Percentiles rank a stretch among this genome's conserved stretches.
Evolutionary conservation across 129 eudicot species (phyloP).

Genomic region (Apium graveolens): DNA sequence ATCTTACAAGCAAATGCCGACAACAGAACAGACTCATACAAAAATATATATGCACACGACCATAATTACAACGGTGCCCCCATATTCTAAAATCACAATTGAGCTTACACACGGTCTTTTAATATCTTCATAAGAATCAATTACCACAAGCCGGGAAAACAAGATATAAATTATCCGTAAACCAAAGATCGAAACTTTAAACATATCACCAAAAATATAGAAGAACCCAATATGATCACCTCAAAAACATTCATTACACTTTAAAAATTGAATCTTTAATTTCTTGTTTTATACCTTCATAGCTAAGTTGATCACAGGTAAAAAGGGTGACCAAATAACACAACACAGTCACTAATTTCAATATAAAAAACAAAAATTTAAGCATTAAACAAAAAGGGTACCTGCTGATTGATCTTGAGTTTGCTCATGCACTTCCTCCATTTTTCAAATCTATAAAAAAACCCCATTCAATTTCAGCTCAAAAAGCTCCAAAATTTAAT

Average conservation of each 20-base stretch:
- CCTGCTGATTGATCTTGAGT: constrained; percentile 30
- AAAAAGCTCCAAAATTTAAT: not conserved
- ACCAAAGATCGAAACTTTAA: not conserved
- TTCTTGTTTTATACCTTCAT: not conserved
- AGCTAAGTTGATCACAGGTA: not conserved
- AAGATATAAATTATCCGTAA: not conserved
- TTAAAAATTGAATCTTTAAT: not conserved
- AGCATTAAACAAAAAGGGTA: constrained; percentile 10
- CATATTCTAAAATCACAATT: not conserved
- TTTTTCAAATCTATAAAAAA: constrained; percentile 22
- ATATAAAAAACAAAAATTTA: not conserved
- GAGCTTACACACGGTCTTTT: not conserved
- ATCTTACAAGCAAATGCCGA: not conserved
- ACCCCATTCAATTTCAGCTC: constrained; percentile 14
- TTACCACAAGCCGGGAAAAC: not conserved
- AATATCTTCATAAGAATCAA: not conserved
- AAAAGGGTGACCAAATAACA: constrained; percentile 10
- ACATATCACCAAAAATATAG: not conserved
- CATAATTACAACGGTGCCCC: not conserved
- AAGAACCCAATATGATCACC: not conserved
- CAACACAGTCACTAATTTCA: not conserved
- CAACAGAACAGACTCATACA: not conserved
- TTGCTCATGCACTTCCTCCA: constrained; percentile 56
- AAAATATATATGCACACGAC: not conserved
- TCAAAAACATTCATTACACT: not conserved